These are phyloP conservation scores for Lagerstroemia speciosa DNA, from an alignment of 345 rosid species.

Conservation along the genomic window DNA sequence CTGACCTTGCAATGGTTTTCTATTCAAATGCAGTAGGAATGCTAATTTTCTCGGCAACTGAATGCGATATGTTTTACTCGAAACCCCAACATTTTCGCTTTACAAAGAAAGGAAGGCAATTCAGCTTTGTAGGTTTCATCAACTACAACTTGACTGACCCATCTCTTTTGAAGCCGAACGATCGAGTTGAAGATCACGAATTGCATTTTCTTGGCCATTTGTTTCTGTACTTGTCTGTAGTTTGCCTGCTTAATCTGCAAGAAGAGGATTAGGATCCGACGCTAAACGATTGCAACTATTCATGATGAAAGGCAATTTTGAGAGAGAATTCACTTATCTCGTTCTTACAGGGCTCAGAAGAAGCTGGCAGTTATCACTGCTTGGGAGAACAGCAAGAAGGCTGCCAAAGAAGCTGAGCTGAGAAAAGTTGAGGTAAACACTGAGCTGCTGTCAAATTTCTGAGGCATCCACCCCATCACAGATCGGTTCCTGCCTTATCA, in stretches of 20 bases:
- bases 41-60: not conserved
- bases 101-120: not conserved
- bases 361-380: constrained; percentile 50
- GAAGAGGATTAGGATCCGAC: not conserved
- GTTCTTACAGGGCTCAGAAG: constrained; percentile 61
- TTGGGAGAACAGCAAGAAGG: constrained; percentile 84
- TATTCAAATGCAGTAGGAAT: not conserved
- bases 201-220: not conserved
- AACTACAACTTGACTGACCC: not conserved
- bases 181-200: not conserved
- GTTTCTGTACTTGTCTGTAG: not conserved
- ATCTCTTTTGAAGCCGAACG: not conserved
- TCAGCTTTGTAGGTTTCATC: not conserved
- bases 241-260: not conserved
- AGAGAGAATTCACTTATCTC: not conserved
- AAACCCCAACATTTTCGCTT: not conserved
- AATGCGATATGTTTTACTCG: not conserved
- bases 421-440: constrained; percentile 56
- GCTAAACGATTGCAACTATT: not conserved
- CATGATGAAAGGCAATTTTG: not conserved
- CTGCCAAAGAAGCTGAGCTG: constrained; percentile 69
- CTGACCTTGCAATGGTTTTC: not conserved
- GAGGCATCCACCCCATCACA: not conserved
- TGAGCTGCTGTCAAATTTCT: not conserved
- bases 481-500: not conserved